These are phyloP conservation scores for Mortierella sp. DNA, from an alignment of 371 early-diverging fungal genomes.

Conservation along the genomic window DNA sequence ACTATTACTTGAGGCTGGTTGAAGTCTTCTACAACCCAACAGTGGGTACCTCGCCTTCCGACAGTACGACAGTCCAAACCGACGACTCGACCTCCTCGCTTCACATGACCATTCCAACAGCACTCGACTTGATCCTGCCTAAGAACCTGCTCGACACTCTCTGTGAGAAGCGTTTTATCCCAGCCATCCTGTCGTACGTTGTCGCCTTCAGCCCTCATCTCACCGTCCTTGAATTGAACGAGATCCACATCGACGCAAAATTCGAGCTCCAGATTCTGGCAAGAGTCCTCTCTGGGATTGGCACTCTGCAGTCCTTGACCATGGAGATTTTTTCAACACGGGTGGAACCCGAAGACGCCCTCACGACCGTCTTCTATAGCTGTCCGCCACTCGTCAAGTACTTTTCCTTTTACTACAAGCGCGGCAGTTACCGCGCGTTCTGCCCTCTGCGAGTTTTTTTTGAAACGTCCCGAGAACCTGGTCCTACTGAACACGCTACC, in stretches of 20 bases:
- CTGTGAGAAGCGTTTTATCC: not conserved
- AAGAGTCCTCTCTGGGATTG: not conserved
- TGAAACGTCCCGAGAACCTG: too few species aligned
- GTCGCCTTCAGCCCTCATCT: not conserved
- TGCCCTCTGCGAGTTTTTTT: too few species aligned
- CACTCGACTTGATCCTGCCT: not conserved
- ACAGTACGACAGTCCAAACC: too few species aligned
- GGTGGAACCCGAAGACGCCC: not conserved
- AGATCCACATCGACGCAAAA: not conserved
- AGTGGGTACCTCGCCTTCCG: too few species aligned
- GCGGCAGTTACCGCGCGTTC: too few species aligned
- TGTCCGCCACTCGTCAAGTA: not conserved
- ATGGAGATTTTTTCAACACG: not conserved
- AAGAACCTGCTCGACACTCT: not conserved
- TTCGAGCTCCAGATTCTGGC: not conserved
- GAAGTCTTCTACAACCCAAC: not conserved
- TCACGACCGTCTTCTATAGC: not conserved
- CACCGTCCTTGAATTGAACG: not conserved
- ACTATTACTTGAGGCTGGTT: not conserved
- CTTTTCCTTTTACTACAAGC: not conserved
- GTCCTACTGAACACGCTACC: too few species aligned
- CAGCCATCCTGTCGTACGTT: not conserved
- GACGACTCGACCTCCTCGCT: not conserved
- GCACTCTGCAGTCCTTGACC: not conserved
- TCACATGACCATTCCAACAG: not conserved